A percentile compares a stretch with the other conserved stretches of the same genome.
These are phyloP conservation scores for Parathielavia hyrcaniae DNA, from an alignment of 495 filamentous ascomycete species.

Conservation along the genomic window DNA sequence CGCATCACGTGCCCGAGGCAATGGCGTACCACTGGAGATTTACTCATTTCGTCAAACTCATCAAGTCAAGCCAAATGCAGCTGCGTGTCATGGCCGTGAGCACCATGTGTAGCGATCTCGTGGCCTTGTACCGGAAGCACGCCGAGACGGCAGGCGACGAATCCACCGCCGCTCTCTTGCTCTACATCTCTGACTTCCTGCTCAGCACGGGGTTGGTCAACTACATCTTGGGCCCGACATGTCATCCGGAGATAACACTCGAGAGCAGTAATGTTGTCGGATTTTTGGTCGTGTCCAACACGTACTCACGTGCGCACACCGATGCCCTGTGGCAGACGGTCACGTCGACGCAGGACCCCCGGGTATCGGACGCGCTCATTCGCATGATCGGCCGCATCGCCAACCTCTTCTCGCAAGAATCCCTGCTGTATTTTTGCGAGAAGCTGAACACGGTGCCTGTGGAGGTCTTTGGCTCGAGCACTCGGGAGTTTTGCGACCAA, in stretches of 20 bases:
- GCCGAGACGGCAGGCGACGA: constrained; percentile 39
- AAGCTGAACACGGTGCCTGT: constrained; percentile 69
- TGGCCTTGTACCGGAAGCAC: constrained; percentile 51
- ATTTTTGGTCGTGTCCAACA: constrained; percentile 76
- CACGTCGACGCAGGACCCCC: constrained; percentile 73
- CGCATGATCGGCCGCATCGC: constrained; percentile 65
- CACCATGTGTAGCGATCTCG: constrained; percentile 64
- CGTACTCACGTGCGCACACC: constrained; percentile 64
- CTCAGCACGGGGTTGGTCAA: constrained; percentile 61
- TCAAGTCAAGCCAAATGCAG: constrained; percentile 83
- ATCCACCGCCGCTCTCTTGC: constrained; percentile 45
- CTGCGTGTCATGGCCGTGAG: constrained; percentile 68
- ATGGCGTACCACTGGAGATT: constrained; percentile 66
- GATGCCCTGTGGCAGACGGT: constrained; percentile 83
- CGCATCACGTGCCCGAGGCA: constrained; percentile 37
- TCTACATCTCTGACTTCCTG: constrained; percentile 61
- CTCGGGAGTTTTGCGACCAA: constrained; percentile 46
- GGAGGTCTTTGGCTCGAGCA: constrained; percentile 48
- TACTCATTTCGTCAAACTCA: constrained; percentile 58
- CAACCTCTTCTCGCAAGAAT: constrained; percentile 49
- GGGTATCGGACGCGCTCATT: constrained; percentile 72
- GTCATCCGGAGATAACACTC: constrained; percentile 81
- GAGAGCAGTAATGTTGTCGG: constrained; percentile 78
- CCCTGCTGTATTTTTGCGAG: constrained; percentile 62
- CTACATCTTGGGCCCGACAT: constrained; percentile 85